These are phyloP conservation scores for Hyphopichia pseudoburtonii DNA, from an alignment of 1,139 yeast genomes.

Conservation along the genomic window DNA sequence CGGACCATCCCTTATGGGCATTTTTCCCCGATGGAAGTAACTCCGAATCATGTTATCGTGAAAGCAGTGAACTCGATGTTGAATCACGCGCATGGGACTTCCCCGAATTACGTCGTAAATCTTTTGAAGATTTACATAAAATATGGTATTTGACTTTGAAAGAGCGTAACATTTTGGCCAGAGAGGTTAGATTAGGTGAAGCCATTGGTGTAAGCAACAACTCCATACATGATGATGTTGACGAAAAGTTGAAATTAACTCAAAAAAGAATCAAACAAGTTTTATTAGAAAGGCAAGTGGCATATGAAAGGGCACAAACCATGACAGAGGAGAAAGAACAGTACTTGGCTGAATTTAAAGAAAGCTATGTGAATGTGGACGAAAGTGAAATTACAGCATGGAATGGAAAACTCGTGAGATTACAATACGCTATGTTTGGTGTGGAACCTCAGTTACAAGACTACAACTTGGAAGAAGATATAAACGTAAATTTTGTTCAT, in stretches of 20 bases:
- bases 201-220: constrained; percentile 27
- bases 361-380: constrained; percentile 57
- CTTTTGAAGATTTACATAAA: constrained; percentile 87
- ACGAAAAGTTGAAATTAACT: constrained; percentile 35
- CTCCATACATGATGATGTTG: constrained; percentile 30
- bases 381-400: constrained; percentile 57
- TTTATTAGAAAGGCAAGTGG: constrained; percentile 78
- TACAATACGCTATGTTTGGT: constrained; percentile 81
- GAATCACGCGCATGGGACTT: constrained; percentile 81
- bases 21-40: constrained; percentile 64
- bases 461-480: constrained; percentile 47
- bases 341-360: constrained; percentile 58
- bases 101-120: constrained; percentile 85
- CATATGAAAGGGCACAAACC: constrained; percentile 61
- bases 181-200: constrained; percentile 61
- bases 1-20: constrained; percentile 94
- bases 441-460: constrained; percentile 55
- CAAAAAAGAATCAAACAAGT: constrained; percentile 76
- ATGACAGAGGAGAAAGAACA: constrained; percentile 44
- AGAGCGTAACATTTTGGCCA: constrained; percentile 75
- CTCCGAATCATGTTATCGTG: constrained; percentile 56
- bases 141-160: constrained; percentile 86
- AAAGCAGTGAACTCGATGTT: constrained; percentile 53
- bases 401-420: constrained; percentile 70
- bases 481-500: constrained; percentile 52